Base-by-base conservation (phyloP, 345 rosid species). In the Heritiera fomes region DNA sequence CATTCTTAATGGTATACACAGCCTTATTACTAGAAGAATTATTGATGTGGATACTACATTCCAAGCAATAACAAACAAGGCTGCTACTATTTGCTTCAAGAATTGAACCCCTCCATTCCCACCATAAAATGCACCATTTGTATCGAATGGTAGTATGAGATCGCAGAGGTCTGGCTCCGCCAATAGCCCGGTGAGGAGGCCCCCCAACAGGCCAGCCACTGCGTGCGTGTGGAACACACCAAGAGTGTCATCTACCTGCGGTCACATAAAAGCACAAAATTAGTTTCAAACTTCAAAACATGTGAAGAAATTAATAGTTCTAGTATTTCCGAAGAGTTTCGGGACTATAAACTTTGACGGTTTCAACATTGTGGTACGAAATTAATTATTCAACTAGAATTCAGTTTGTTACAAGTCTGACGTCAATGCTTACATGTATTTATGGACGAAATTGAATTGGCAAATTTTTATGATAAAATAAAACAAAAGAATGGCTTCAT, bases 161-260 rank as follows among this genome's bases (percentile, higher is more conserved):
- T 0, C 6, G 69, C 98, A 95, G 0, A 92, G 97, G 0, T 45
- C 82, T 8, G 98, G 98, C 81, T 92, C 92, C 1, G 98, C 98
- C 3, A 95, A 55, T 1, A 95, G 93, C 2, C 98, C 98, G 0
- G 98, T 95, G 45, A 90, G 83, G 30, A 92, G 79, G 47, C 91
- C 98, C 0, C 98, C 98, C 17, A 95, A 30, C 53, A 95, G 71
- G 8, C 98, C 98, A 0, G 98, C 98, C 14, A 95, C 98, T 0
- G 98, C 98, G 70, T 95, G 98, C 0, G 98, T 95, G 94, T 94
- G 95, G 77, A 95, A 93, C 64, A 92, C 98, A 4, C 93, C 98
- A 13, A 95, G 83, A 0, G 98, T 88, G 77, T 95, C 98, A 61
- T 95, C 98, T 15, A 92, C 89, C 97, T 94, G 66, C 32, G 20